A percentile compares a stretch with the other conserved stretches of the same genome.
These are phyloP conservation scores for Boletus eberwhitei DNA, from an alignment of 768 basidiomycete genomes.

Conservation along the genomic window DNA sequence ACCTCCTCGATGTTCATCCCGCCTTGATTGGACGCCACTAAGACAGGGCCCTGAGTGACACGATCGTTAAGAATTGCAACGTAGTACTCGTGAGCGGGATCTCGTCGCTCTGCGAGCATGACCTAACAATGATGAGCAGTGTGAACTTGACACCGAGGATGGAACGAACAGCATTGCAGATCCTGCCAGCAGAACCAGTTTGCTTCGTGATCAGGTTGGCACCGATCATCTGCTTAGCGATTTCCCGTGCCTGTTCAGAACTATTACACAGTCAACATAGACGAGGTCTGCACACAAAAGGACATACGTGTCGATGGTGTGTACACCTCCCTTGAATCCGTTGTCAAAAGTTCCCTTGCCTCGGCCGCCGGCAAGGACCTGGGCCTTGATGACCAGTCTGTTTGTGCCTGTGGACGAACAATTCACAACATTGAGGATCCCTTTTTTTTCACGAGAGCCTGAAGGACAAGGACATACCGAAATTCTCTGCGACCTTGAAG, in stretches of 20 bases:
- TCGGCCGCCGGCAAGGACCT: slow-evolving; percentile 96
- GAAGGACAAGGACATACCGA: slow-evolving; percentile 51
- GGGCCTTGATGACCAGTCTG: slow-evolving; percentile 94
- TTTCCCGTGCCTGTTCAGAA: slow-evolving; percentile 84
- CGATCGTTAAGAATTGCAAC: slow-evolving; percentile 97
- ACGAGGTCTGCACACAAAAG: background rate
- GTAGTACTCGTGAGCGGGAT: slow-evolving; percentile 96
- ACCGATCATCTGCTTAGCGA: slow-evolving; percentile 91
- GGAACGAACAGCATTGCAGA: slow-evolving; percentile 86
- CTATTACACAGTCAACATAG: slow-evolving; percentile 37
- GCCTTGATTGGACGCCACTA: slow-evolving; percentile 91
- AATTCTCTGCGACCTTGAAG: slow-evolving; percentile 81
- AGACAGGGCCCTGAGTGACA: slow-evolving; percentile 79
- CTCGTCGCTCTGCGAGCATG: slow-evolving; percentile 95
- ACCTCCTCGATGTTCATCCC: slow-evolving; percentile 99
- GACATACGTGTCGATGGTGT: slow-evolving; percentile 79
- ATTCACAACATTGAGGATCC: background rate
- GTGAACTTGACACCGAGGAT: background rate
- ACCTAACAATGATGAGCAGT: slow-evolving; percentile 51
- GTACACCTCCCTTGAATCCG: slow-evolving; percentile 97
- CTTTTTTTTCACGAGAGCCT: background rate
- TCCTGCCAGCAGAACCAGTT: slow-evolving; percentile 85
- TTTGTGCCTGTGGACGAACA: slow-evolving; percentile 50
- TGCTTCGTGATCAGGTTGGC: slow-evolving; percentile 97
- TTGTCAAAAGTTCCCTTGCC: slow-evolving; percentile 97